Percentiles rank a stretch among this genome's conserved stretches.
Evolutionary conservation across 345 rosid genomes (phyloP).

Genomic region (Euphorbia pulcherrima): DNA sequence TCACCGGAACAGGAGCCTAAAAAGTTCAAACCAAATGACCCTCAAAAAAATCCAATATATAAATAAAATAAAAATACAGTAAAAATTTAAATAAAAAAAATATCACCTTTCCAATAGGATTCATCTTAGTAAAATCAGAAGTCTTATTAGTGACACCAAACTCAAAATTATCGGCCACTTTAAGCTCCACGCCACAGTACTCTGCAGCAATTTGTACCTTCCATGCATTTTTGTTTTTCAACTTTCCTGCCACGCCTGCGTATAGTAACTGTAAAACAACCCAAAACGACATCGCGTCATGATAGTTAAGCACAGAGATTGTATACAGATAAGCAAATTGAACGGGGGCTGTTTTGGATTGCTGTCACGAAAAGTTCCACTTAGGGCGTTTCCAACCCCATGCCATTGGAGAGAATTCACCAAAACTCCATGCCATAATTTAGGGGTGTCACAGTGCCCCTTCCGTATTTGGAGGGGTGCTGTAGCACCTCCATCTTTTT

Average conservation of each 20-base stretch:
- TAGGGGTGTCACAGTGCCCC: too few species aligned
- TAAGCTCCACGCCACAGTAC: constrained; percentile 65
- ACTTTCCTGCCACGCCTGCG: too few species aligned
- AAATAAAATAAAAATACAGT: not conserved
- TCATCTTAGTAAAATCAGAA: constrained; percentile 78
- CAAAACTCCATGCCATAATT: too few species aligned
- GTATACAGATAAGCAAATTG: too few species aligned
- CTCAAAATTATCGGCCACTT: constrained; percentile 53
- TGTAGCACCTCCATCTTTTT: too few species aligned
- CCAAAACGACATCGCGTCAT: not conserved
- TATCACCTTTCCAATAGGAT: constrained; percentile 87
- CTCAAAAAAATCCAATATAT: not conserved
- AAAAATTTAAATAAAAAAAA: too few species aligned
- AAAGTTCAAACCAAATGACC: not conserved
- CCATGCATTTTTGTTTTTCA: constrained; percentile 53
- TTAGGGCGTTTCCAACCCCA: too few species aligned
- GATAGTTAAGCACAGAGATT: not conserved
- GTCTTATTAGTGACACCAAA: constrained; percentile 80
- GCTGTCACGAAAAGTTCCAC: too few species aligned
- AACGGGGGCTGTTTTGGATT: too few species aligned
- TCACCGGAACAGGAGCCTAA: constrained; percentile 90
- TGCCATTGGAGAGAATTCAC: too few species aligned
- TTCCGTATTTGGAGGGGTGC: too few species aligned
- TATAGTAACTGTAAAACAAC: constrained; percentile 55
- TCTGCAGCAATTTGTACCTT: constrained; percentile 80